Base-by-base conservation (phyloP, 2,329 filamentous ascomycete genomes). In the Talaromyces rugulosus region DNA sequence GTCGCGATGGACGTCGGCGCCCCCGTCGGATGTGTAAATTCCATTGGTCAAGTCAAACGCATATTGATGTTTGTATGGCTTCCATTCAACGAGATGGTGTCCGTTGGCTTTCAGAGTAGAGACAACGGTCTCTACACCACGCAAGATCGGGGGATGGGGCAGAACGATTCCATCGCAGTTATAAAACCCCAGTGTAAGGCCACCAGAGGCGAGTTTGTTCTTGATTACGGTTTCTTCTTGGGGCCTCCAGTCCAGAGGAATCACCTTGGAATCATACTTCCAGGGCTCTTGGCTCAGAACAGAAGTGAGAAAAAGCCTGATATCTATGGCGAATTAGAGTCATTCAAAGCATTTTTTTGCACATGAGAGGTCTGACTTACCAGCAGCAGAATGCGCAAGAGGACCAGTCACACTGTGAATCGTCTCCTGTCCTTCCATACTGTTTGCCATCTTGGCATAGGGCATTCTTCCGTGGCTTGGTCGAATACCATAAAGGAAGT, bases 191-290 rank as follows among this genome's bases (percentile, higher is more conserved):
- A 63, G 40, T 6, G 59, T 62, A 5, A 63, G 59, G 11, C 53
- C 58, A 30, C 44, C 59, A 14, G 53, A 51, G 12, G 30, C 56
- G 33, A 63, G 18, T n/a, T 50, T 58, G 27, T 28, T 50, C 40
- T 58, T 44, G 40, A 44, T 44, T n/a, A 33, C 27, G 11, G n/a
- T 14, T 42, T 63, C 61, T 28, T 60, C 53, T 58, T 27, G 7
- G 30, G 60, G 61, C n/a, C 81, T 72, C 84, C 84, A 87, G 0
- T 82, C 81, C 4, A 85, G 78, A 0, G 82, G 82, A 0, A 85
- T 67, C 47, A 82, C 77, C 33, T 79, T 80, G 0, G 83, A 81
- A 57, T 87, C 85, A 18, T 76, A 69, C 1, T 75, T 69, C 82
- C 84, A 86, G 0, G 83, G 83, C 61, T 82, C 74, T 3, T 77